Conservation (phyloP, 2,329 filamentous ascomycete species). For the Myriosclerotinia duriaeana region DNA sequence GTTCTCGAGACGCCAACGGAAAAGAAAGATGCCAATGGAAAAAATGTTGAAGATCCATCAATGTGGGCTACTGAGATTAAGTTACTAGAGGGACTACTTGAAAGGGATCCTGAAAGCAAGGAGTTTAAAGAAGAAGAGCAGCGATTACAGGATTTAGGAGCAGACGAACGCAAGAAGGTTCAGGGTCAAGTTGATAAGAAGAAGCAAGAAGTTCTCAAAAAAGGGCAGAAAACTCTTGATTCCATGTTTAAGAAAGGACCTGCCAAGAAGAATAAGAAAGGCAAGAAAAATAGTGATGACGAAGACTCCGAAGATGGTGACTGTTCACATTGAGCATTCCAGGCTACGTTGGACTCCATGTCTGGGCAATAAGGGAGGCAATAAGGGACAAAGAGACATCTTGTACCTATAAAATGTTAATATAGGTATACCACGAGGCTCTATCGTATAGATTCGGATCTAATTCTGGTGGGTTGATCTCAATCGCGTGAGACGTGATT, state of each 20-base stretch:
- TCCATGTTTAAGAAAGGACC: constrained; percentile 43
- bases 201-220: constrained; percentile 68
- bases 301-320: constrained; percentile 34
- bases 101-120: constrained; percentile 72
- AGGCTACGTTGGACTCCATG: not conserved
- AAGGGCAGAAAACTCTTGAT: constrained; percentile 49
- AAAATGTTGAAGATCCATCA: constrained; percentile 71
- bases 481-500: not conserved
- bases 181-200: constrained; percentile 79
- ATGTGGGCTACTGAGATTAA: constrained; percentile 96
- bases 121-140: constrained; percentile 68
- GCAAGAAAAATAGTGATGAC: constrained; percentile 40
- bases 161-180: constrained; percentile 69
- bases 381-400: not conserved
- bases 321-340: constrained; percentile 34
- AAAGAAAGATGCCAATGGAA: constrained; percentile 62
- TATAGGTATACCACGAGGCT: not conserved
- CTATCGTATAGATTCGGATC: not conserved
- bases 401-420: not conserved
- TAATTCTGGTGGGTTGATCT: too few relatives aligned
- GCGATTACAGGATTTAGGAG: constrained; percentile 66
- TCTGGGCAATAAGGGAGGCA: not conserved
- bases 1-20: constrained; percentile 96
- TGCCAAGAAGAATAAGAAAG: constrained; percentile 43
- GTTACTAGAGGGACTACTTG: constrained; percentile 82